These are phyloP conservation scores for Jamesozyma rosinii DNA, from an alignment of 805 yeast species.

Conservation along the genomic window DNA sequence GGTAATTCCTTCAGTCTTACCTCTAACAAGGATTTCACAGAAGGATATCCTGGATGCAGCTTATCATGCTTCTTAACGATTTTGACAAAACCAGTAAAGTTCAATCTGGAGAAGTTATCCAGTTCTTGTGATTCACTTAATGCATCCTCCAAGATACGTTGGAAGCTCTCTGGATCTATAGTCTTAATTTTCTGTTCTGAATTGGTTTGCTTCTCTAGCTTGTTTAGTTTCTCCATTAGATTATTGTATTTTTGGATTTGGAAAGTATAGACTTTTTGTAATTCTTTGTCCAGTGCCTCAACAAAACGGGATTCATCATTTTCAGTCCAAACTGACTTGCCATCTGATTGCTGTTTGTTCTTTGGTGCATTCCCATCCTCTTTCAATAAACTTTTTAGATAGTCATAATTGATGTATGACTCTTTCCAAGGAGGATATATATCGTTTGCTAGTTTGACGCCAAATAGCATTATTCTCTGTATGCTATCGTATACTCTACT, in stretches of 20 bases:
- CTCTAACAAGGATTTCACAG: slow-evolving; percentile 82
- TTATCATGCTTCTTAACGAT: slow-evolving; percentile 95
- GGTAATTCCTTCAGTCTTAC: slow-evolving; percentile 84
- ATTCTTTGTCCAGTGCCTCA: slow-evolving; percentile 52
- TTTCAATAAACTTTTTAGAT: slow-evolving; percentile 55
- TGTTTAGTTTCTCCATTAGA: slow-evolving; percentile 53
- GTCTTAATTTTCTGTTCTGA: slow-evolving; percentile 28
- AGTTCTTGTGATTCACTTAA: slow-evolving; percentile 72
- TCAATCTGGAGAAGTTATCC: slow-evolving; percentile 82
- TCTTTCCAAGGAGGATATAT: slow-evolving; percentile 82
- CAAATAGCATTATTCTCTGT: slow-evolving; percentile 58
- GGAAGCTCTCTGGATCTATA: slow-evolving; percentile 55
- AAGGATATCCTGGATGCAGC: slow-evolving; percentile 65
- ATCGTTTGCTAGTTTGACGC: slow-evolving; percentile 72
- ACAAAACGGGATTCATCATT: slow-evolving; percentile 66
- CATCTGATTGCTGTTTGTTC: neutral
- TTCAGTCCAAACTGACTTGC: slow-evolving; percentile 47
- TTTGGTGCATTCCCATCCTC: slow-evolving; percentile 44
- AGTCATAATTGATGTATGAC: slow-evolving; percentile 57
- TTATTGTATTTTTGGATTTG: slow-evolving; percentile 60
- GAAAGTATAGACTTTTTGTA: slow-evolving; percentile 70
- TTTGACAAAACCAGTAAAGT: slow-evolving; percentile 90
- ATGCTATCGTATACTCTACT: too few species aligned
- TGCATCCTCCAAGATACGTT: slow-evolving; percentile 60
- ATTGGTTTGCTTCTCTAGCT: slow-evolving; percentile 52